phyloP scores from a whole-genome alignment of 192 early-diverging fungal species.

The Jimgerdemannia lactiflua region DNA sequence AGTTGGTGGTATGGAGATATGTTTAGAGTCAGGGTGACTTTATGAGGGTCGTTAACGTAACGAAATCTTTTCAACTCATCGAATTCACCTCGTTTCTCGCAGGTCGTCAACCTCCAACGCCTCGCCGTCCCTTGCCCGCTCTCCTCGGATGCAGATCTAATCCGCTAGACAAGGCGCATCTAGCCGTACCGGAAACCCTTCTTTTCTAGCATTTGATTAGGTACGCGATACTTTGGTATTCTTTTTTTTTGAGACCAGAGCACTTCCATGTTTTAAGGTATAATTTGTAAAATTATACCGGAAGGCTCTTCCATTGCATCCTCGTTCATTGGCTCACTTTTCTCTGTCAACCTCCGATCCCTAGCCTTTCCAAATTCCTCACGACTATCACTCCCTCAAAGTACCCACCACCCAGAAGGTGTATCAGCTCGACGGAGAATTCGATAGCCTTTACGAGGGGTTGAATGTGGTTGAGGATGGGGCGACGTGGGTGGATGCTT shows the following conservation, averaged over 20 bases:
- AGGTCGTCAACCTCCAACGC: constrained; percentile 92
- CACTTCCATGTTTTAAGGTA: no score
- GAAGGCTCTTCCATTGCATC: no score
- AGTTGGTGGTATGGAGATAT: neutral
- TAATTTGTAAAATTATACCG: no score
- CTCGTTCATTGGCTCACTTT: neutral
- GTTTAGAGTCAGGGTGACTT: neutral
- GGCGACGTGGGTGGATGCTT: constrained; percentile 29
- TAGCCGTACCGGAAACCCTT: constrained; percentile 79
- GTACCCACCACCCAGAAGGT: constrained; percentile 56
- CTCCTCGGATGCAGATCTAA: constrained; percentile 72
- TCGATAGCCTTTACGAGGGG: constrained; percentile 53
- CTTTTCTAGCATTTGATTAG: no score
- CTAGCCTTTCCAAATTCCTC: constrained; percentile 88
- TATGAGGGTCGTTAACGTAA: no score
- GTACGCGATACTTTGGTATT: no score
- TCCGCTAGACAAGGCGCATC: constrained; percentile 95
- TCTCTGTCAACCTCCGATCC: constrained; percentile 38
- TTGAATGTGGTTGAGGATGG: constrained; percentile 63
- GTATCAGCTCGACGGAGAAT: constrained; percentile 52
- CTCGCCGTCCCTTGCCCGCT: constrained; percentile 80
- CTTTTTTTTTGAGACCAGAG: no score
- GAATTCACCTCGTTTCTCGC: neutral
- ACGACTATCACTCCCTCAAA: constrained; percentile 66
- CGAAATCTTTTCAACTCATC: neutral